A percentile compares a stretch with the other conserved stretches of the same genome.
Conservation (phyloP, 495 filamentous ascomycete species). For the Hypomontagnella submonticulosa region DNA sequence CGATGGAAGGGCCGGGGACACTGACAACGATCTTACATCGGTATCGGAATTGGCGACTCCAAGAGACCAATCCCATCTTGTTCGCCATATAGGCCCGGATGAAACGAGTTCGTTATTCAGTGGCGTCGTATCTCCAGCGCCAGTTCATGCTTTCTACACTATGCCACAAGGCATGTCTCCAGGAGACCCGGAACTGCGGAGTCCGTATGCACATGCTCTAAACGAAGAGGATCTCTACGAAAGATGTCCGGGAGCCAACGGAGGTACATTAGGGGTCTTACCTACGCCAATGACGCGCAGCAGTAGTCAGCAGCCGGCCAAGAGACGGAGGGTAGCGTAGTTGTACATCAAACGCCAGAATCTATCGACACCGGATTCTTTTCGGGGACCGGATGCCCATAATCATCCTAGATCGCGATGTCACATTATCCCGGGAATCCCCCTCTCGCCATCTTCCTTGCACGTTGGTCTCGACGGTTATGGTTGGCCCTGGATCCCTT, state of each 20-base stretch:
- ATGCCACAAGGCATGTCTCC: conserved; percentile 35
- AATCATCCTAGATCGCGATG: background rate
- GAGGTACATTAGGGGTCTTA: conserved; percentile 28
- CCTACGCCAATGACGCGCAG: conserved; percentile 20
- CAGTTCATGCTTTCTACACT: conserved; percentile 35
- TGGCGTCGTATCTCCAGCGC: conserved; percentile 40
- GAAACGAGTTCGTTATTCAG: conserved; percentile 37
- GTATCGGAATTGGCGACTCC: conserved; percentile 48
- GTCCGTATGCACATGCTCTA: conserved; percentile 42
- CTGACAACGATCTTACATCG: conserved; percentile 47
- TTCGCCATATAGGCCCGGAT: conserved; percentile 39
- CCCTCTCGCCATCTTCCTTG: conserved; percentile 79
- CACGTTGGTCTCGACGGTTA: conserved; percentile 74
- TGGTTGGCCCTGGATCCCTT: conserved; percentile 72
- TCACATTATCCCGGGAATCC: conserved; percentile 62
- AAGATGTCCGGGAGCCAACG: conserved; percentile 20
- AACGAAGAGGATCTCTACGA: conserved; percentile 48
- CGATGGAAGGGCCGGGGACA: conserved; percentile 37
- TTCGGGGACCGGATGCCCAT: background rate
- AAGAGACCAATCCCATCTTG: conserved; percentile 40
- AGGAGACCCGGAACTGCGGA: conserved; percentile 36
- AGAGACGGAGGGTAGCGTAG: conserved; percentile 37
- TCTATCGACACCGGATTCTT: background rate
- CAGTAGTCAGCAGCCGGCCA: conserved; percentile 25
- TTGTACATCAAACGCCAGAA: background rate